Conservation (phyloP, 495 filamentous ascomycete species). For the Staphylotrichum tortipilum region DNA sequence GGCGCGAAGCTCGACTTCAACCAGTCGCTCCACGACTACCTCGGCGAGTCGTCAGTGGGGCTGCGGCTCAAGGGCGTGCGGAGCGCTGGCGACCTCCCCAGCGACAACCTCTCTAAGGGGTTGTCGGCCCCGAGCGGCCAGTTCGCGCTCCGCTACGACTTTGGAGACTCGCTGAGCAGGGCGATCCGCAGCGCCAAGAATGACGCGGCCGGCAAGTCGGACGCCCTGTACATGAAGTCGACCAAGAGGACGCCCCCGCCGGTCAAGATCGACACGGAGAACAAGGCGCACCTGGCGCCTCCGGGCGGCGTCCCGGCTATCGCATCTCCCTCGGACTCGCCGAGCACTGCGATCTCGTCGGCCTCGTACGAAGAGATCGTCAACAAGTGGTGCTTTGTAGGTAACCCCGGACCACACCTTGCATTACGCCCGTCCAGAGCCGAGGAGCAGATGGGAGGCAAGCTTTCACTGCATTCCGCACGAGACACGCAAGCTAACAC, state of each 20-base stretch:
- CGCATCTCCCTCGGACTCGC: conserved; percentile 27
- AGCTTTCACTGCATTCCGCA: conserved; percentile 8
- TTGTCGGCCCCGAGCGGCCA: conserved; percentile 56
- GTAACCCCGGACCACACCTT: conserved; percentile 39
- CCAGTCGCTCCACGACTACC: conserved; percentile 45
- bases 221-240: conserved; percentile 45
- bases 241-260: conserved; percentile 22
- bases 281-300: too few relatives aligned
- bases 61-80: conserved; percentile 46
- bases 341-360: conserved; percentile 54
- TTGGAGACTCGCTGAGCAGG: conserved; percentile 74
- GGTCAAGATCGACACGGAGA: neutral
- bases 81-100: conserved; percentile 37
- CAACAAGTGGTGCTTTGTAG: conserved; percentile 98
- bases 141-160: conserved; percentile 90
- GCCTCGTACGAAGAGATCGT: conserved; percentile 87
- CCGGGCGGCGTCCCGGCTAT: too few relatives aligned
- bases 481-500: conserved; percentile 13
- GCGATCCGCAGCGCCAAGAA: conserved; percentile 65
- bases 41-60: conserved; percentile 40
- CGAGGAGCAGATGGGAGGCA: conserved; percentile 21
- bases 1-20: conserved; percentile 49
- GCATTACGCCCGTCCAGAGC: conserved; percentile 15
- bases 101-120: conserved; percentile 40
- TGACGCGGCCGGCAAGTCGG: conserved; percentile 40